phyloP scores from a whole-genome alignment of 805 yeast species.

The Candida qinlingensis region DNA sequence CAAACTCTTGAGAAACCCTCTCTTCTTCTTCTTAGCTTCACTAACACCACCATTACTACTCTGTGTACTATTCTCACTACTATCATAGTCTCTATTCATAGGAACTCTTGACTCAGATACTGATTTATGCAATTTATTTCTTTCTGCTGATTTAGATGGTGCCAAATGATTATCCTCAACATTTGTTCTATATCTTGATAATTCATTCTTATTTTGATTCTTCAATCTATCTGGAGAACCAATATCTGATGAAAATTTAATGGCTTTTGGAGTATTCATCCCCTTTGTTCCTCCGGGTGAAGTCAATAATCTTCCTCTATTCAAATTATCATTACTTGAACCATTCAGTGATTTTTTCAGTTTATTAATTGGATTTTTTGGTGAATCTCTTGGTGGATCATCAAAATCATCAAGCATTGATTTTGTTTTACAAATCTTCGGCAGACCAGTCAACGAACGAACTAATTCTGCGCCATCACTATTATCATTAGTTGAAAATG shows the following conservation, averaged over 20 bases:
- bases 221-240: slow-evolving; percentile 5
- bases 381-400: not conserved
- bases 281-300: not conserved
- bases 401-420: slow-evolving; percentile 25
- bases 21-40: slow-evolving; percentile 5
- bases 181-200: slow-evolving; percentile 10
- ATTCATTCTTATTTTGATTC: not conserved
- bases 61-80: not conserved
- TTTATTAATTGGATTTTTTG: slow-evolving; percentile 1
- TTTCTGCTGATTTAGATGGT: slow-evolving; percentile 14
- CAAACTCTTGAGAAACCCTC: slow-evolving; percentile 10
- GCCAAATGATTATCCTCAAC: slow-evolving; percentile 5
- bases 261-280: not conserved
- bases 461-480: slow-evolving; percentile 34
- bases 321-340: not conserved
- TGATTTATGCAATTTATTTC: slow-evolving; percentile 7
- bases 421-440: slow-evolving; percentile 16
- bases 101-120: slow-evolving; percentile 12
- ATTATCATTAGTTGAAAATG: slow-evolving; percentile 29
- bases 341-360: slow-evolving; percentile 4
- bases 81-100: slow-evolving; percentile 1
- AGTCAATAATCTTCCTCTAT: not conserved
- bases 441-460: slow-evolving; percentile 36
- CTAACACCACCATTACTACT: not conserved
- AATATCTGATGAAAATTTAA: slow-evolving; percentile 11